Evolutionary conservation across 306 rosid genomes (phyloP).

Genomic region (Vachellia pachyceras): DNA sequence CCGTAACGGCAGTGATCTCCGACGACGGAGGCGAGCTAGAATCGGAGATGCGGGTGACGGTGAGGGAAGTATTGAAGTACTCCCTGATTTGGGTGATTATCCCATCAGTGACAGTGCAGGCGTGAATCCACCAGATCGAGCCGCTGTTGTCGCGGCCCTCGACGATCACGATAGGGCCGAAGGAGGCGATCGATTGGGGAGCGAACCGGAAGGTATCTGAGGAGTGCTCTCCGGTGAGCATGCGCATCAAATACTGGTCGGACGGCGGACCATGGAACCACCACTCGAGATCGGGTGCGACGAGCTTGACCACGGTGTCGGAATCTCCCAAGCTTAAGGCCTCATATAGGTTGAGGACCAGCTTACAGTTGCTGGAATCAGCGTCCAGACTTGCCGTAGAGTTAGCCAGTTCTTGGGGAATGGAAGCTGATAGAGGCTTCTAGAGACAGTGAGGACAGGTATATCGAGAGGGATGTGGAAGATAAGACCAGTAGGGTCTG

Average conservation of each 20-base stretch:
- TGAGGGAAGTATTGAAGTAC: constrained; percentile 63
- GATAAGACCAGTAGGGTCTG: neutral
- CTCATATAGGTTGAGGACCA: constrained; percentile 52
- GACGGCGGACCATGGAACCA: constrained; percentile 81
- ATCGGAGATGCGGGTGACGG: constrained; percentile 51
- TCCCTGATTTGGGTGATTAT: constrained; percentile 60
- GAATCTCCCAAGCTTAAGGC: constrained; percentile 64
- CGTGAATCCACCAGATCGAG: constrained; percentile 64
- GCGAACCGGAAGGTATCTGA: constrained; percentile 40
- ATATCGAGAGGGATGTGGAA: neutral
- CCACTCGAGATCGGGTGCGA: constrained; percentile 80
- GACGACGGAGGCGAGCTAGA: constrained; percentile 22
- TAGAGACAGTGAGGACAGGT: neutral
- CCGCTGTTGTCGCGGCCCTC: constrained; percentile 52
- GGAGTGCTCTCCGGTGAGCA: constrained; percentile 56
- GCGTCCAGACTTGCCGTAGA: constrained; percentile 15
- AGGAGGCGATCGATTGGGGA: constrained; percentile 48
- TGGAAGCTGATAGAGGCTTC: neutral
- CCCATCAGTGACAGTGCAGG: constrained; percentile 58
- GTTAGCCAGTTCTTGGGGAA: constrained; percentile 30
- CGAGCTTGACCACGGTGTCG: constrained; percentile 54
- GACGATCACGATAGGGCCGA: constrained; percentile 55
- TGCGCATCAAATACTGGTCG: constrained; percentile 61
- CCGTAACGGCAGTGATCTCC: constrained; percentile 47
- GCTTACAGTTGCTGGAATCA: constrained; percentile 33